Conservation (phyloP, 108 stramenopile genomes). For the Nitzschia sp. region DNA sequence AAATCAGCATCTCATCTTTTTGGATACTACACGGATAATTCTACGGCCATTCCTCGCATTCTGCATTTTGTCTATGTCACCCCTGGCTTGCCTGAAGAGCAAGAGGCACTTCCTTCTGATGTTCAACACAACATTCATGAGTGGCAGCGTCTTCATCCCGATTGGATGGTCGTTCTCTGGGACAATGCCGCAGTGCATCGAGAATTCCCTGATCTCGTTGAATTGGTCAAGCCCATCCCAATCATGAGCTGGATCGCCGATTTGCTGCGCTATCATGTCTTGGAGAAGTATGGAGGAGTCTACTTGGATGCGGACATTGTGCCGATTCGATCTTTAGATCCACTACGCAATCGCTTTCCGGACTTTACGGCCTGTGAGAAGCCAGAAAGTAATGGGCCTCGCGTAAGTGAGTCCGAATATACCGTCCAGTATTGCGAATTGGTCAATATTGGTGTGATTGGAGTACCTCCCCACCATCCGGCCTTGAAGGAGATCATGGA, state of each 20-base stretch:
- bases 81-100: background rate
- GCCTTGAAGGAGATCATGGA: background rate
- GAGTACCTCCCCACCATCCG: slow-evolving; percentile 3
- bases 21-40: background rate
- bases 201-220: slow-evolving; percentile 3
- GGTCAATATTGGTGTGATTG: slow-evolving; percentile 4
- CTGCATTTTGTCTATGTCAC: slow-evolving; percentile 4
- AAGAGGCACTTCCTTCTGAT: background rate
- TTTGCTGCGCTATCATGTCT: slow-evolving; percentile 2
- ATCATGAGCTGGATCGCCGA: background rate
- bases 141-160: slow-evolving; percentile 2
- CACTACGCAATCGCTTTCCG: background rate
- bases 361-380: background rate
- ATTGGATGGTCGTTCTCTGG: slow-evolving; percentile 8
- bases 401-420: background rate
- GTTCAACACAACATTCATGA: background rate
- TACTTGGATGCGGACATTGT: slow-evolving; percentile 12
- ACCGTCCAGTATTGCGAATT: background rate
- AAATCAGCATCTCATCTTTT: background rate
- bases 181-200: background rate
- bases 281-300: slow-evolving; percentile 6
- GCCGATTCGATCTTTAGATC: background rate
- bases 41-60: background rate
- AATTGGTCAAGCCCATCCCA: background rate
- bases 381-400: background rate